A percentile compares a stretch with the other conserved stretches of the same genome.
Evolutionary conservation across 1,284 basidiomycete genomes (phyloP).

Genomic region (Leccinum griseonigrum): DNA sequence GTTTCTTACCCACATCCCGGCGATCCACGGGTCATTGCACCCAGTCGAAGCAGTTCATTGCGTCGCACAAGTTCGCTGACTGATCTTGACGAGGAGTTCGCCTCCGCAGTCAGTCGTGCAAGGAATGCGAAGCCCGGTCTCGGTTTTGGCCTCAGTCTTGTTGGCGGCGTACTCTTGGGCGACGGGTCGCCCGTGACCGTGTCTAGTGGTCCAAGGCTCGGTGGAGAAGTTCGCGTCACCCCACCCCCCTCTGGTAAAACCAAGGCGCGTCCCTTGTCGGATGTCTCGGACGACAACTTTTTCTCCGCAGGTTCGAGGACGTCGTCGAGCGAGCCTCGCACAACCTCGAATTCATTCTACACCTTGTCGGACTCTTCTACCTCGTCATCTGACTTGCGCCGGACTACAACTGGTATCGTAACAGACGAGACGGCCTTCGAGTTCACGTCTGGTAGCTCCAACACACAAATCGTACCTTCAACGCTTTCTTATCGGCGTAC

Average conservation of each 20-base stretch:
- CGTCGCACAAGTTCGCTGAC: constrained; percentile 72
- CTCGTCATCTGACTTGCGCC: constrained; percentile 27
- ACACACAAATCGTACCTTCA: constrained; percentile 48
- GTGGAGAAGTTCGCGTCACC: constrained; percentile 55
- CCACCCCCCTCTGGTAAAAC: constrained; percentile 55
- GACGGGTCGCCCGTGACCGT: constrained; percentile 50
- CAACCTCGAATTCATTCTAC: constrained; percentile 38
- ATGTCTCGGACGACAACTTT: constrained; percentile 57
- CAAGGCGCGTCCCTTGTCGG: constrained; percentile 38
- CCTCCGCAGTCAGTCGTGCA: constrained; percentile 44
- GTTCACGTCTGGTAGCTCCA: constrained; percentile 38
- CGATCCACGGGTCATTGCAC: constrained; percentile 65
- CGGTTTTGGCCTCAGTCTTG: constrained; percentile 44
- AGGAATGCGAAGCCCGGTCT: constrained; percentile 43
- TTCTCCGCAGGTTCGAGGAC: constrained; percentile 48
- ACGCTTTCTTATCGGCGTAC: constrained; percentile 56
- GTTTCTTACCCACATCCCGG: constrained; percentile 65
- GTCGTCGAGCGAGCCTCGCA: constrained; percentile 30
- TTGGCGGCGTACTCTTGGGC: constrained; percentile 37
- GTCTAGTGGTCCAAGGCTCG: constrained; percentile 47
- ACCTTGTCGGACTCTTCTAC: constrained; percentile 26
- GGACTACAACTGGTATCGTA: constrained; percentile 34
- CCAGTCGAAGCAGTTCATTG: constrained; percentile 56
- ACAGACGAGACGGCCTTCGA: constrained; percentile 39
- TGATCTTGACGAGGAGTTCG: constrained; percentile 71